phyloP scores from a whole-genome alignment of 148 eudicot genomes.

The Limonium bicolor region DNA sequence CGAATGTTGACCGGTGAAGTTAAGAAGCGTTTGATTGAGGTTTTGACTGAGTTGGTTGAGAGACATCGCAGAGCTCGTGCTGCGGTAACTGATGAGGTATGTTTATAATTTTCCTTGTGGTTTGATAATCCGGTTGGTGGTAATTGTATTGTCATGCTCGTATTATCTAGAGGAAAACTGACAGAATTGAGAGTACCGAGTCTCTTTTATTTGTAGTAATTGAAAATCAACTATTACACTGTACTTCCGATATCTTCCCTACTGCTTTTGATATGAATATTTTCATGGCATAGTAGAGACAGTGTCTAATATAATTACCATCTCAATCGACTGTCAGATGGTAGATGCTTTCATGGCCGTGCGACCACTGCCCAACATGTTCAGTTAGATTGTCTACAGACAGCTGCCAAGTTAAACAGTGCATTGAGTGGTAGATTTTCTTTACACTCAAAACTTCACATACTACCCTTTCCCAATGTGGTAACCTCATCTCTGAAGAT shows the following conservation, averaged over 20 bases:
- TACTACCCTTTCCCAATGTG: too few species aligned
- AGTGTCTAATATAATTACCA: too few species aligned
- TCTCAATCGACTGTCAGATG: slow-evolving; percentile 64
- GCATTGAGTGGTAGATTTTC: too few species aligned
- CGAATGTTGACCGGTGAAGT: slow-evolving; percentile 91
- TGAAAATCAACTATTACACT: too few species aligned
- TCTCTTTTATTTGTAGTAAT: too few species aligned
- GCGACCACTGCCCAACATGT: slow-evolving; percentile 83
- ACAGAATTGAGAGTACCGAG: too few species aligned
- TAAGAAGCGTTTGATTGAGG: slow-evolving; percentile 64
- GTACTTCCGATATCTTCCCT: neutral
- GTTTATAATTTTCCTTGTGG: neutral
- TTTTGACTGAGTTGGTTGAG: slow-evolving; percentile 74
- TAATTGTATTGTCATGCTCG: neutral
- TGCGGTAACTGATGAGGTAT: slow-evolving; percentile 88
- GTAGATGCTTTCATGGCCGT: slow-evolving; percentile 94
- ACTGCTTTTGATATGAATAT: neutral
- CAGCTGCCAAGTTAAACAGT: too few species aligned
- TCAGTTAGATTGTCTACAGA: slow-evolving; percentile 17
- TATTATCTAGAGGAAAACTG: too few species aligned
- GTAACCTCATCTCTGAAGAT: too few species aligned
- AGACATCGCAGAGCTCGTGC: slow-evolving; percentile 83
- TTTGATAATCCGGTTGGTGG: neutral
- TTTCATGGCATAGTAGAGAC: too few species aligned
- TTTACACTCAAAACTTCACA: too few species aligned